Conservation (phyloP, 2,329 filamentous ascomycete genomes). For the Paramyrothecium roridum region DNA sequence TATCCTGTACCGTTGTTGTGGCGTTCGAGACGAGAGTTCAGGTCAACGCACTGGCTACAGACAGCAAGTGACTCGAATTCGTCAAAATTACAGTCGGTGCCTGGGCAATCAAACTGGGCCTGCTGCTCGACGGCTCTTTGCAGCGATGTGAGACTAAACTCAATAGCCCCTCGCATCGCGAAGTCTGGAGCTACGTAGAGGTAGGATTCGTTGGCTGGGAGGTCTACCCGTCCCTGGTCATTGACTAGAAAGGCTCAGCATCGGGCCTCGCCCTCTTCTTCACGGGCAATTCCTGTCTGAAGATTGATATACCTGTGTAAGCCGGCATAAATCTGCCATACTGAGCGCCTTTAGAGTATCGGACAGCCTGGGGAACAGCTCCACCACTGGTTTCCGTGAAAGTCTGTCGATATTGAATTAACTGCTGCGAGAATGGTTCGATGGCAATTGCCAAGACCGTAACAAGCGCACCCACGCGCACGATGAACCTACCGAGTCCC, state of each 20-base stretch:
- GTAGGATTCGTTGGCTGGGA: background rate
- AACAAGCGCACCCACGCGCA: slow-evolving; percentile 9
- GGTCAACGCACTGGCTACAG: slow-evolving; percentile 5
- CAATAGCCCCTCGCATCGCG: slow-evolving; percentile 8
- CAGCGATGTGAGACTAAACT: slow-evolving; percentile 4
- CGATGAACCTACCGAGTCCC: background rate
- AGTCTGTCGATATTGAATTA: slow-evolving; percentile 6
- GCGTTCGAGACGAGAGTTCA: slow-evolving; percentile 1
- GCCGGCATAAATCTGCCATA: background rate
- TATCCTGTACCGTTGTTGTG: background rate
- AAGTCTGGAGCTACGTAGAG: slow-evolving; percentile 6
- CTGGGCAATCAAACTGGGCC: slow-evolving; percentile 1
- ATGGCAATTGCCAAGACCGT: slow-evolving; percentile 11
- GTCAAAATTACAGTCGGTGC: slow-evolving; percentile 3
- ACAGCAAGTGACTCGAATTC: slow-evolving; percentile 5
- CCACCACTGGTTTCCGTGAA: background rate
- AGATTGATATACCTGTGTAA: background rate
- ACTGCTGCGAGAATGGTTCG: slow-evolving; percentile 11
- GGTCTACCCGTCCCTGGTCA: background rate
- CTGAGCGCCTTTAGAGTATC: slow-evolving; percentile 5
- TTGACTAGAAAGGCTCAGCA: background rate
- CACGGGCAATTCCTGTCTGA: no score
- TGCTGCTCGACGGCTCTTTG: slow-evolving; percentile 1
- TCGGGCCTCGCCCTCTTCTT: no score
- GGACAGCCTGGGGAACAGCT: slow-evolving; percentile 4